Evolutionary conservation across 73 alveolate species (phyloP), one percentile per base, ranked within the genome.

Genomic region (Paramecium biaurelia): DNA sequence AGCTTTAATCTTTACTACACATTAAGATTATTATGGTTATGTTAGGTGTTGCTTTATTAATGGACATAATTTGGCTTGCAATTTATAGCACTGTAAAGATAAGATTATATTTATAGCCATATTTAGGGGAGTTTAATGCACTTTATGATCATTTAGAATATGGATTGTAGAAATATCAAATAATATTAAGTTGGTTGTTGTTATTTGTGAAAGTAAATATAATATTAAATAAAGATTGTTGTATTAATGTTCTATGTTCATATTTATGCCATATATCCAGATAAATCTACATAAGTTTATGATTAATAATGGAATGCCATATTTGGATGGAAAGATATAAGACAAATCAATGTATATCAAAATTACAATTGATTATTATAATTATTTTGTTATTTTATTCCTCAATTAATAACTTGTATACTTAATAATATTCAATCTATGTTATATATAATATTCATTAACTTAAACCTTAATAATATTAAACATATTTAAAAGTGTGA

Each of bases 191-290:
- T 43, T 79, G 90, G 90, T 9, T 79, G 7, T 5, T 79, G 9
- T 37, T 79, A 11, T 41, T 79, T 35, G 86, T 72, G 0, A 72
- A 72, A 20, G 86, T 72, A 72, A 15, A 18, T 5, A 53, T 53
- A 26, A 72, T 72, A 7, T 30, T 24, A 1, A 18, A 28, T 79
- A 3, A 3, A 79, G 90, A 79, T 79, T 24, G 28, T 47, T 14
- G 56, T 79, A 6, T 12, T 79, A 4, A 42, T 26, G 12, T 79
- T 79, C 57, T 79, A 79, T 47, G 56, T 79, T 30, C 90, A 79
- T 24, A 79, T 79, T 3, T 79, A 79, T 79, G 90, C 90, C 1
- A 79, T 56, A 5, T 79, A 79, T 10, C 90, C 90, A 42, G 90
- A 79, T 79, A 79, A 79, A 79, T 79, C 35, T 11, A 79, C 90